These are phyloP conservation scores for Cenchrus fungigraminus DNA, from an alignment of 176 grass and related monocot genomes.

Conservation along the genomic window DNA sequence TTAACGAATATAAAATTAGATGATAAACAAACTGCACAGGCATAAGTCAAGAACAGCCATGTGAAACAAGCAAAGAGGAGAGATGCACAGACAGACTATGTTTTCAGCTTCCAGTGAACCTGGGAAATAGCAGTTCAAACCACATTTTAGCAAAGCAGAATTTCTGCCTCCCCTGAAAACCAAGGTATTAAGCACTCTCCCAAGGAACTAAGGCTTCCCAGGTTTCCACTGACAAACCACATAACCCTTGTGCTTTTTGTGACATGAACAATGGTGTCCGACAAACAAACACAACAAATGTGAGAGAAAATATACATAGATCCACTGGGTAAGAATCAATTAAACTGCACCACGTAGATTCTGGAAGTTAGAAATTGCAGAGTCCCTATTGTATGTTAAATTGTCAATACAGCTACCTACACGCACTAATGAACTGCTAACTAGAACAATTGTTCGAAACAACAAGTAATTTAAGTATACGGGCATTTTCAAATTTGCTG, in stretches of 20 bases:
- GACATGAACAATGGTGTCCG: background rate
- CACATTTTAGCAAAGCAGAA: slow-evolving; percentile 11
- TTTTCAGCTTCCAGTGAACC: background rate
- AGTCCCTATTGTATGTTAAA: background rate
- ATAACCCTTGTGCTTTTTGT: slow-evolving; percentile 6
- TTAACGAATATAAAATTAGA: slow-evolving; percentile 16
- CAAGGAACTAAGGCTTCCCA: background rate
- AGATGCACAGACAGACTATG: background rate
- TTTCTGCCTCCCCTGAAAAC: background rate
- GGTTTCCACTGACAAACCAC: background rate
- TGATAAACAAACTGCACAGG: background rate
- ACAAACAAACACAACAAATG: slow-evolving; percentile 1
- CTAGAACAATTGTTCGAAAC: slow-evolving; percentile 1
- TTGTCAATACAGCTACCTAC: background rate
- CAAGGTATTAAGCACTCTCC: background rate
- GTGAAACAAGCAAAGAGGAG: background rate
- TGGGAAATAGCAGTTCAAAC: background rate
- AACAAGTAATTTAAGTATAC: background rate
- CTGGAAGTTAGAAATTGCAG: background rate
- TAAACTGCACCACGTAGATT: background rate
- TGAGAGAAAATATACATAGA: background rate
- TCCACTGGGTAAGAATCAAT: background rate
- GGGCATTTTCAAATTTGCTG: background rate
- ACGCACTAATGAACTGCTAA: background rate
- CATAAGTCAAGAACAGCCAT: background rate